Evolutionary conservation across 2,329 filamentous ascomycete genomes (phyloP).

Genomic region (Sporothrix luriei): DNA sequence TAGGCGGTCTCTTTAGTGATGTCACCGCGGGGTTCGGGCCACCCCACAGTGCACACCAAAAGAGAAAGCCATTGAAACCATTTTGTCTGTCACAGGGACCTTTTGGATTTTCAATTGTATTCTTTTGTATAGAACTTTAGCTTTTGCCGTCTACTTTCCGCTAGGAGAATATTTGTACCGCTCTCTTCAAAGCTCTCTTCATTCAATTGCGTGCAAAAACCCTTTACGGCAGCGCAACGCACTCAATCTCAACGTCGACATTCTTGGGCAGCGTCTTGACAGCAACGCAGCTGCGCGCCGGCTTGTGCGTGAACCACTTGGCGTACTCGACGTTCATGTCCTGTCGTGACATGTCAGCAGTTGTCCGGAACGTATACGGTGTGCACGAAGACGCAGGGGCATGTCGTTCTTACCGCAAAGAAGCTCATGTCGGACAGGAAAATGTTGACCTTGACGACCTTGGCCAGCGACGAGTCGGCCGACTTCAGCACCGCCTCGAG

Average conservation of each 20-base stretch:
- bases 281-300: slow-evolving; percentile 84
- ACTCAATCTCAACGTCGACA: slow-evolving; percentile 88
- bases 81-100: background rate
- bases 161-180: background rate
- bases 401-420: slow-evolving; percentile 61
- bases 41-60: background rate
- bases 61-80: no score
- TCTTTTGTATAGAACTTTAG: background rate
- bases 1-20: slow-evolving; percentile 10
- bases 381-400: background rate
- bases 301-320: slow-evolving; percentile 81
- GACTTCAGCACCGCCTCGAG: slow-evolving; percentile 80
- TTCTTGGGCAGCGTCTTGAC: slow-evolving; percentile 86
- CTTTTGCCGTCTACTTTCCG: background rate
- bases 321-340: slow-evolving; percentile 85
- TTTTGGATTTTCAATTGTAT: background rate
- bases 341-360: slow-evolving; percentile 38
- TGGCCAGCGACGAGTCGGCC: slow-evolving; percentile 74
- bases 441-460: slow-evolving; percentile 88
- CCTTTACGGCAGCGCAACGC: slow-evolving; percentile 68
- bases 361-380: background rate
- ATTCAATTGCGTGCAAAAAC: background rate
- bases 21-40: slow-evolving; percentile 11
- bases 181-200: background rate
- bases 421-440: slow-evolving; percentile 91